These are phyloP conservation scores for Phyllostachys edulis DNA, from an alignment of 176 grass and related monocot genomes.

Conservation along the genomic window DNA sequence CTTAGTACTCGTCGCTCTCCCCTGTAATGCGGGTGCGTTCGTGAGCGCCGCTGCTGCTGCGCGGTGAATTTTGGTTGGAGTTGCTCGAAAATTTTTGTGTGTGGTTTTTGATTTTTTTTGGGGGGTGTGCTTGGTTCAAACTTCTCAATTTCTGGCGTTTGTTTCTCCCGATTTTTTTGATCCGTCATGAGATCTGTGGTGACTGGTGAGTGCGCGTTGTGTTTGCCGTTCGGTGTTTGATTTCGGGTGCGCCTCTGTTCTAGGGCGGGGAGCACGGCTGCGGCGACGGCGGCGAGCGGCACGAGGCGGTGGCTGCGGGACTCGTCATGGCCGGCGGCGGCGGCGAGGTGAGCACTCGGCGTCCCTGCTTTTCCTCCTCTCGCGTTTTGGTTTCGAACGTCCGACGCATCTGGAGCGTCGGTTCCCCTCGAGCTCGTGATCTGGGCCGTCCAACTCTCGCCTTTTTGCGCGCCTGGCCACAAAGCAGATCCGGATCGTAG, in stretches of 20 bases:
- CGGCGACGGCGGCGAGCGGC: constrained; percentile 20
- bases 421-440: rapidly evolving
- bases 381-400: background rate
- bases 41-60: background rate
- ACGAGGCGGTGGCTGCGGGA: constrained; percentile 47
- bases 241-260: background rate
- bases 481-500: constrained; percentile 12
- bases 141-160: background rate
- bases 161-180: too few species aligned
- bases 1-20: too few species aligned
- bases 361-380: background rate
- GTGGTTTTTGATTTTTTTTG: background rate
- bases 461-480: background rate
- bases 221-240: background rate
- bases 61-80: background rate
- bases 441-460: background rate
- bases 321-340: constrained; percentile 1
- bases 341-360: constrained; percentile 33
- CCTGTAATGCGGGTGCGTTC: background rate
- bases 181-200: background rate
- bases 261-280: constrained; percentile 3
- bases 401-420: constrained; percentile 14
- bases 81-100: background rate
- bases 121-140: background rate
- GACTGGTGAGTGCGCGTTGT: background rate